These are phyloP conservation scores for Daldinia eschscholtzii DNA, from an alignment of 2,329 filamentous ascomycete species.

Conservation along the genomic window DNA sequence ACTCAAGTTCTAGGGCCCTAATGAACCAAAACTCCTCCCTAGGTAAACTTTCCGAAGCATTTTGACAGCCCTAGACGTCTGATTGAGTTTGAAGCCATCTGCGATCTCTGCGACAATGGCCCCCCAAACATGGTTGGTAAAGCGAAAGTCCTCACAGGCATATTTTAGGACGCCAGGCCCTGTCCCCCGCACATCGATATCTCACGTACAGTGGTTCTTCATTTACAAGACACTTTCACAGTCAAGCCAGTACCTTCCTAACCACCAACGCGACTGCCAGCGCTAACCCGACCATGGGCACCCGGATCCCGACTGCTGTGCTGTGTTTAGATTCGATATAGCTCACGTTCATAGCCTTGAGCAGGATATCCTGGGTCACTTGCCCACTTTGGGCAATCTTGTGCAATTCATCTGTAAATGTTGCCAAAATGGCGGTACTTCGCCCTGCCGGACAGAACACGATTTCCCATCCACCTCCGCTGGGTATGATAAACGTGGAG, in stretches of 20 bases:
- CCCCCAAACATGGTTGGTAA: no score
- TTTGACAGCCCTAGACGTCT: not conserved
- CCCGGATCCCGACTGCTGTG: constrained; percentile 9
- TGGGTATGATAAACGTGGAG: constrained; percentile 72
- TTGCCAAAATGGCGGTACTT: constrained; percentile 69
- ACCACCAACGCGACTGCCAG: constrained; percentile 7
- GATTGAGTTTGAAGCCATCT: not conserved
- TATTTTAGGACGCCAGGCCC: no score
- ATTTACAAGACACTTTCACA: not conserved
- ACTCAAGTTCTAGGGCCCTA: constrained; percentile 21
- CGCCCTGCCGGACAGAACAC: constrained; percentile 78
- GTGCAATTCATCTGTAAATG: constrained; percentile 63
- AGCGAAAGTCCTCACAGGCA: not conserved
- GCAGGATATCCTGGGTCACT: constrained; percentile 54
- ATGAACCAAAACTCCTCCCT: not conserved
- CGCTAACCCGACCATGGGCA: not conserved
- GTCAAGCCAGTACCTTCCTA: constrained; percentile 7
- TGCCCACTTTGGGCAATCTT: constrained; percentile 60
- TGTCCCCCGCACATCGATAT: not conserved
- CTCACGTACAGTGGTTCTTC: not conserved
- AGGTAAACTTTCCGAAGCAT: not conserved
- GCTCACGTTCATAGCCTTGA: constrained; percentile 53
- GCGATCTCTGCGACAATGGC: not conserved
- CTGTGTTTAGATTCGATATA: constrained; percentile 52
- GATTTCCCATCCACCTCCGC: constrained; percentile 81